Evolutionary conservation across 257 asterid genomes (phyloP), one percentile per base, ranked within the genome.

Genomic region (Rauvolfia tetraphylla): DNA sequence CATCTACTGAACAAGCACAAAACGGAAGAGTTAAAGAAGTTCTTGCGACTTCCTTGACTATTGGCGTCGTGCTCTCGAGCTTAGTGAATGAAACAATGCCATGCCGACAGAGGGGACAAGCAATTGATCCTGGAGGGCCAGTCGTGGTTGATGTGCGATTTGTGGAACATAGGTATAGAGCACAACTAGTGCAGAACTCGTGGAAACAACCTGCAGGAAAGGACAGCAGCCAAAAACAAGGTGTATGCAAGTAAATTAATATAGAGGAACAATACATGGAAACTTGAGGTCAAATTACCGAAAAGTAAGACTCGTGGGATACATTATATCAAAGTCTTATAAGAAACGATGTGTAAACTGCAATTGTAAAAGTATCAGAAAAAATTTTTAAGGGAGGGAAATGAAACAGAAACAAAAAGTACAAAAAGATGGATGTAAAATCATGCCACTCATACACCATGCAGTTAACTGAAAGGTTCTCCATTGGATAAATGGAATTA

Each of bases 41-140:
- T 76, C 93, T 74, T 0, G 84, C 76, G 27, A 84, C 79, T 71
- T 86, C 97, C 76, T 89, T 92, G 74, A 70, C 74, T 46, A 82
- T 41, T 33, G 93, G 79, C 63, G 29, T 80, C 20, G 95, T 89
- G 76, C 82, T 78, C 20, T 85, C 88, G 9, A 92, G 97, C 80
- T 87, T 92, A 20, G 46, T 33, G 34, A 92, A 92, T 29, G 95
- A 89, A 68, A 90, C 86, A 73, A 92, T 90, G 75, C 97, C 97
- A 8, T 86, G 91, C 25, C 97, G 89, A 81, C 97, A 92, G n/a
- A 92, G 80, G 25, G 97, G 96, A 71, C 97, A 92, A 27, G 97
- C 84, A 63, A 92, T 88, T 46, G 96, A 90, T 36, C 97, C 97
- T 0, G 91, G 90, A 5, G 93, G 93, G 6, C 93, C 92, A 3